Conservation (phyloP, 306 rosid species). For the Canavalia gladiata region DNA sequence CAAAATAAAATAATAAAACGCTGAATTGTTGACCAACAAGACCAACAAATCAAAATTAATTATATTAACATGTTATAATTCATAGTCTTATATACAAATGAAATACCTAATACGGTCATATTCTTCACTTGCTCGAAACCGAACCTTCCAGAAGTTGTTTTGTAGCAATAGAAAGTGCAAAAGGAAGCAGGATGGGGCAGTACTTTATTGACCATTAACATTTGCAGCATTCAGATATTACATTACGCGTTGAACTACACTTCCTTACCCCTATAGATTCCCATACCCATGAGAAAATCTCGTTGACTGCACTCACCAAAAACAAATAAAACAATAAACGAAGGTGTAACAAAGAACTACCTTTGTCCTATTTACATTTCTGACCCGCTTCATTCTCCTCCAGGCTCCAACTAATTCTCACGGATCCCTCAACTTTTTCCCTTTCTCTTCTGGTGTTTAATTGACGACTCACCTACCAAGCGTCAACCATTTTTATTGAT, state of each 20-base stretch:
- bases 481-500: neutral
- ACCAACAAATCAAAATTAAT: too few relatives aligned
- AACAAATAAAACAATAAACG: slow-evolving; percentile 10
- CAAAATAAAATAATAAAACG: too few relatives aligned
- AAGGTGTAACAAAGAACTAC: neutral
- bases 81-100: too few relatives aligned
- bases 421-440: neutral
- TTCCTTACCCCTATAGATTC: neutral
- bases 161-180: neutral
- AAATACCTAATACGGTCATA: neutral
- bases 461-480: neutral
- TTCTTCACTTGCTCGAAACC: neutral
- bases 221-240: neutral
- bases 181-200: slow-evolving; percentile 9
- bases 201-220: slow-evolving; percentile 38
- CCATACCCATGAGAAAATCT: neutral
- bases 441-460: neutral
- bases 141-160: slow-evolving; percentile 18
- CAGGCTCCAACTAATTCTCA: slow-evolving; percentile 27
- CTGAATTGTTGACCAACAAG: too few relatives aligned
- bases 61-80: too few relatives aligned
- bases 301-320: slow-evolving; percentile 43
- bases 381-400: slow-evolving; percentile 27
- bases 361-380: slow-evolving; percentile 33
- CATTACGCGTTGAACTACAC: slow-evolving; percentile 18